Evolutionary conservation across 2,329 filamentous ascomycete genomes (phyloP).

Genomic region (Aspergillus sergii): DNA sequence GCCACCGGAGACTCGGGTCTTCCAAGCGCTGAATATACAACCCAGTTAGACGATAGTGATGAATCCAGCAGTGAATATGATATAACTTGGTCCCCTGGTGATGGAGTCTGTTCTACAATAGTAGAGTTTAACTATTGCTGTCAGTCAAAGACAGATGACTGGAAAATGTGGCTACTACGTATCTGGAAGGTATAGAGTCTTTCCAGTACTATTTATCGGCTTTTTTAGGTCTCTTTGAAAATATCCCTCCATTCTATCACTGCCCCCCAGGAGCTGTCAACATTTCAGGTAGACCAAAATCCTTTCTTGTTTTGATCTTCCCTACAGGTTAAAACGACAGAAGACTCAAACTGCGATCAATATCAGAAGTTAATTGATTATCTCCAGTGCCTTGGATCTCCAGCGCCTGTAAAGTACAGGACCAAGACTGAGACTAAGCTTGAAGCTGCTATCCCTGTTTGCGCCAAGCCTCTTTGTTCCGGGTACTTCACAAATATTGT

Average conservation of each 20-base stretch:
- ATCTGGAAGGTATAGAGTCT: not conserved
- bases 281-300: not conserved
- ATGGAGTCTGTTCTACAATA: conserved; percentile 11
- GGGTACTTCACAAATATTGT: conserved; percentile 15
- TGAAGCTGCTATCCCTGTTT: not conserved
- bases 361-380: conserved; percentile 7
- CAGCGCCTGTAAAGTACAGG: conserved; percentile 1
- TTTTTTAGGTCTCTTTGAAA: conserved; percentile 16
- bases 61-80: conserved; percentile 1
- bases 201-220: not conserved
- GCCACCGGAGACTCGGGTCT: not conserved
- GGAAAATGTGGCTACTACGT: not conserved
- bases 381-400: conserved; percentile 6
- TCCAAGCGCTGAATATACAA: not conserved
- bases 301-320: not conserved
- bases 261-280: not conserved
- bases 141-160: conserved; percentile 10
- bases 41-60: not conserved
- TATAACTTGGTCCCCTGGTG: conserved; percentile 11
- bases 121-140: conserved; percentile 12
- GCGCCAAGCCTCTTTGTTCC: not conserved
- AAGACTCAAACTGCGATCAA: conserved; percentile 2
- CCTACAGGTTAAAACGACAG: conserved; percentile 1
- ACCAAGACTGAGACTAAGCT: not conserved
- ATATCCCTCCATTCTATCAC: conserved; percentile 15